These are phyloP conservation scores for Nitzschia sp. DNA, from an alignment of 108 stramenopile genomes.

Conservation along the genomic window DNA sequence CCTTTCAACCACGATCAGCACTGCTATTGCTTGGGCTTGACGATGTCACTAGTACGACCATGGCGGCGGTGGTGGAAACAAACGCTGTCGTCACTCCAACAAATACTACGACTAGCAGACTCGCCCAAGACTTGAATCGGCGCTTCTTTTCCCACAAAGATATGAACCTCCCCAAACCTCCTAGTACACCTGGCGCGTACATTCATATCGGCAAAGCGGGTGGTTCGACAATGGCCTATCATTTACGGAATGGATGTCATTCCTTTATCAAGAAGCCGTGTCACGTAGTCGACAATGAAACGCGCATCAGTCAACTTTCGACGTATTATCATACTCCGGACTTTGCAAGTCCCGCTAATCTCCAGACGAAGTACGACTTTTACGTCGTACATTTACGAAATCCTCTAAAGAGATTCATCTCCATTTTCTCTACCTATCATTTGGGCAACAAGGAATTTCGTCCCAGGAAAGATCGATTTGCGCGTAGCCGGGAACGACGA, in stretches of 20 bases:
- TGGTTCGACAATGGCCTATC: not conserved
- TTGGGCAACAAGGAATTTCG: not conserved
- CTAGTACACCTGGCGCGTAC: not conserved
- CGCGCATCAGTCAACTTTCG: not conserved
- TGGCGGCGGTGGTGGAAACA: too few relatives aligned
- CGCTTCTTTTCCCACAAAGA: too few relatives aligned
- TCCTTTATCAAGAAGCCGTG: not conserved
- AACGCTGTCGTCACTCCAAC: too few relatives aligned
- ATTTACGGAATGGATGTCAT: not conserved
- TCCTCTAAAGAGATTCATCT: not conserved
- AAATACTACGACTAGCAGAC: too few relatives aligned
- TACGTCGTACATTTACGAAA: not conserved
- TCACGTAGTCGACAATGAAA: not conserved
- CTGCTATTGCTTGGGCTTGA: too few relatives aligned
- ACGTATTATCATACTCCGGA: not conserved
- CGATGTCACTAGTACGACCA: too few relatives aligned
- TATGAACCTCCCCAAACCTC: too few relatives aligned
- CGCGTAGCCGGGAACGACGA: not conserved
- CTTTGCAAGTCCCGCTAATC: not conserved
- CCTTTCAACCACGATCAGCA: too few relatives aligned
- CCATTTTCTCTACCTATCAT: not conserved
- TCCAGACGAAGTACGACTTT: not conserved
- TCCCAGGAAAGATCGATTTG: not conserved
- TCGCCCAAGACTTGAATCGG: too few relatives aligned
- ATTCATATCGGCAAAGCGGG: not conserved